phyloP scores from a whole-genome alignment of 2,329 filamentous ascomycete species.

The Fusarium algeriense region DNA sequence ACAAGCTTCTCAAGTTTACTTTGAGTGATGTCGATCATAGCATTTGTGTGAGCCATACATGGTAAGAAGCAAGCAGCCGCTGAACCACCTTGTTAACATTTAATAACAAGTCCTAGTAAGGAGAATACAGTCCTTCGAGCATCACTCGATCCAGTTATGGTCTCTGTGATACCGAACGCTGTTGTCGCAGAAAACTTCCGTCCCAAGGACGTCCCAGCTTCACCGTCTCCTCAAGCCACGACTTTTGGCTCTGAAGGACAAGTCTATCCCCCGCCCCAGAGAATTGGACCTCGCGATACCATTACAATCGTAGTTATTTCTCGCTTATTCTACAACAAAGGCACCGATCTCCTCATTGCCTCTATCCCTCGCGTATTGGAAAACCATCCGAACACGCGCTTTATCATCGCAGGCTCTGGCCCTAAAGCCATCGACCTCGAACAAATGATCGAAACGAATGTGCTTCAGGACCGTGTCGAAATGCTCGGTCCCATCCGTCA shows the following conservation, averaged over 20 bases:
- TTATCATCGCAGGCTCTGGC: constrained; percentile 95
- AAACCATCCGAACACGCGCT: constrained; percentile 90
- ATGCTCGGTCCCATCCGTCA: constrained; percentile 93
- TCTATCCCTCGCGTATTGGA: constrained; percentile 93
- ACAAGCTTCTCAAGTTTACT: constrained; percentile 96
- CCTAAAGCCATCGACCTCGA: constrained; percentile 98
- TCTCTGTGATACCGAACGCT: constrained; percentile 97
- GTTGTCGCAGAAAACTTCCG: constrained; percentile 97
- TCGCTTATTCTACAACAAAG: constrained; percentile 98
- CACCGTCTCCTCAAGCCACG: constrained; percentile 47
- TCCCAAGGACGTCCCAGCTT: constrained; percentile 64
- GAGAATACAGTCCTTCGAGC: constrained; percentile 97
- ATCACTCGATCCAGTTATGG: constrained; percentile 94
- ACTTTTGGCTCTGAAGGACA: constrained; percentile 55
- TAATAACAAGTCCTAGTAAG: constrained; percentile 71
- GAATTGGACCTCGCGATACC: constrained; percentile 83
- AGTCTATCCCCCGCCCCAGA: constrained; percentile 66
- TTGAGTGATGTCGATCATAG: constrained; percentile 98
- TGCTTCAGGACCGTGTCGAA: constrained; percentile 92
- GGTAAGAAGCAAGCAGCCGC: constrained; percentile 64
- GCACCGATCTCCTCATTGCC: constrained; percentile 95
- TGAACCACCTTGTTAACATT: not conserved
- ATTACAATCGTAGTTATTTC: constrained; percentile 98
- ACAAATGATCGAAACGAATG: constrained; percentile 96
- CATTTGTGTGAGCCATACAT: constrained; percentile 98